Evolutionary conservation across 495 filamentous ascomycete genomes (phyloP).

Genomic region (Aspergillus affinis): DNA sequence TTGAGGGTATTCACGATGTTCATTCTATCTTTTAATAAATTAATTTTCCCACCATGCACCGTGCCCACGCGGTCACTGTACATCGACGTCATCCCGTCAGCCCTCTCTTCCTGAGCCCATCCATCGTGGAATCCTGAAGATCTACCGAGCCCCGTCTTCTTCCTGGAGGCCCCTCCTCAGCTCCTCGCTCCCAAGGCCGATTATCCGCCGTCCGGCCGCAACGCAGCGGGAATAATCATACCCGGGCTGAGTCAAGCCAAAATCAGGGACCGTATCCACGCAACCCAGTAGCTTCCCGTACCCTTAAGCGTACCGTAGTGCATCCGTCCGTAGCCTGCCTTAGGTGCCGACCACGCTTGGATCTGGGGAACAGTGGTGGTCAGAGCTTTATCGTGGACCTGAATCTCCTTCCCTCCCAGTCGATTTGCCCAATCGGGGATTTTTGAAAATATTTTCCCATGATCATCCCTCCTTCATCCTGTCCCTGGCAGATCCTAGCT

Average conservation of each 20-base stretch:
- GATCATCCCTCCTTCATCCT: background rate
- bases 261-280: background rate
- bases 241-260: too few species aligned
- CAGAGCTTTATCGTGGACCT: background rate
- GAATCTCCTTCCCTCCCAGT: background rate
- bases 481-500: background rate
- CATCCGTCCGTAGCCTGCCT: background rate
- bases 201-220: background rate
- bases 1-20: background rate
- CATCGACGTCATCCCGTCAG: background rate
- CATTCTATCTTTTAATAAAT: background rate
- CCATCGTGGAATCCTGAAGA: background rate
- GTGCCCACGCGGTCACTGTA: background rate
- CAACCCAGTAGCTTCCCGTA: background rate
- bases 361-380: background rate
- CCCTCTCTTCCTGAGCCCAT: background rate
- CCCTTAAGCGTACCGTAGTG: background rate
- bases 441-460: background rate
- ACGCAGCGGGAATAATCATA: background rate
- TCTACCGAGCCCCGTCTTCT: background rate
- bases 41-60: background rate
- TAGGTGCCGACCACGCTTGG: background rate
- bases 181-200: background rate
- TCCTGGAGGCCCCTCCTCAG: background rate
- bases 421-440: background rate